Conservation (phyloP, 2,329 filamentous ascomycete genomes). For the Cordyceps cateniannulata region DNA sequence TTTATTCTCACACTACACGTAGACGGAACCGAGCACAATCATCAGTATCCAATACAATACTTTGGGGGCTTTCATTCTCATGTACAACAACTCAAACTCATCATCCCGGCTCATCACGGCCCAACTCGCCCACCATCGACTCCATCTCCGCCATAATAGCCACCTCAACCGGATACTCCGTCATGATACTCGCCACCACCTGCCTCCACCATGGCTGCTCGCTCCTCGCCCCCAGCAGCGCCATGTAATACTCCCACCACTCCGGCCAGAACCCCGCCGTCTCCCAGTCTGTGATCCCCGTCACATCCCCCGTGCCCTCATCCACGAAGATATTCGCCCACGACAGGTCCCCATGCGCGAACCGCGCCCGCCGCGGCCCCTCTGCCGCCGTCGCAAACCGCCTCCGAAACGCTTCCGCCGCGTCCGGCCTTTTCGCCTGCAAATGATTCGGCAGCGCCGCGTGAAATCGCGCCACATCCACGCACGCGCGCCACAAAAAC, state of each 20-base stretch:
- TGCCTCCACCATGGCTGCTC: conserved; percentile 14
- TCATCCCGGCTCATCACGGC: neutral
- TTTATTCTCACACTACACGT: neutral
- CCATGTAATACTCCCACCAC: conserved; percentile 19
- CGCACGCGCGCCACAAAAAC: conserved; percentile 13
- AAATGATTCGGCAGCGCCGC: conserved; percentile 15
- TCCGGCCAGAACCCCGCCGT: conserved; percentile 19
- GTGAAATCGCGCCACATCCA: conserved; percentile 14
- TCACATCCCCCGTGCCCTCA: conserved; percentile 33
- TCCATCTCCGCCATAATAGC: neutral
- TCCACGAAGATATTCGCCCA: conserved; percentile 28
- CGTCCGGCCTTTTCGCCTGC: conserved; percentile 12
- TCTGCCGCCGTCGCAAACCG: neutral
- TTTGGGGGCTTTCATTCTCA: too few relatives aligned
- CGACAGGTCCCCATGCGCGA: conserved; percentile 28
- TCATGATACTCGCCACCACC: conserved; percentile 9
- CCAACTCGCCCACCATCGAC: neutral
- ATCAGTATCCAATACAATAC: too few relatives aligned
- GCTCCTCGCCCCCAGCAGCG: conserved; percentile 15
- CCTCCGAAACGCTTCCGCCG: conserved; percentile 12
- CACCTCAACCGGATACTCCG: conserved; percentile 2
- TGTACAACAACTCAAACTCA: neutral
- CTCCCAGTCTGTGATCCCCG: conserved; percentile 53
- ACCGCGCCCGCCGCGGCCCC: conserved; percentile 8
- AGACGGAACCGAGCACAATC: too few relatives aligned